Conservation (phyloP, 768 basidiomycete species). For the Panellus pusillus region DNA sequence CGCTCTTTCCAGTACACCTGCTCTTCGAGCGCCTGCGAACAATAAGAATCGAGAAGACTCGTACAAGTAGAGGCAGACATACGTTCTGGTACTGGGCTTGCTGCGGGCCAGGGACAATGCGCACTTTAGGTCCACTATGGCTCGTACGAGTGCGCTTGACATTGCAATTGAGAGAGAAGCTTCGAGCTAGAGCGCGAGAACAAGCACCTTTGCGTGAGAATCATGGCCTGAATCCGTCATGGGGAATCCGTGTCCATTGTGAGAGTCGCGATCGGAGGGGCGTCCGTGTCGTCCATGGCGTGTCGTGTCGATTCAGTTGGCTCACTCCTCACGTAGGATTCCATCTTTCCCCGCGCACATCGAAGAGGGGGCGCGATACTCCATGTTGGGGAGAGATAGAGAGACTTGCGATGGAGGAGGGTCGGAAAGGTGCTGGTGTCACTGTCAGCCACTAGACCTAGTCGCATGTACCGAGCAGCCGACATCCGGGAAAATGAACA, state of each 20-base stretch:
- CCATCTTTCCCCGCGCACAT: background rate
- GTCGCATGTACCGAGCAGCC: conserved; percentile 2
- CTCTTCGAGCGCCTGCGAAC: conserved; percentile 1
- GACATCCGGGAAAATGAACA: background rate
- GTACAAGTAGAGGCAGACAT: conserved; percentile 1
- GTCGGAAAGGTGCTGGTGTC: background rate
- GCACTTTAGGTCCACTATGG: too few species aligned
- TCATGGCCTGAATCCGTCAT: too few species aligned
- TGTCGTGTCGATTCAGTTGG: too few species aligned
- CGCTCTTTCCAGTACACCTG: conserved; percentile 5
- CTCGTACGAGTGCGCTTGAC: too few species aligned
- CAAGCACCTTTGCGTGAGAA: too few species aligned
- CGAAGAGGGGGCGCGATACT: conserved; percentile 13
- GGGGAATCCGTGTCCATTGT: too few species aligned
- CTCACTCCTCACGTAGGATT: conserved; percentile 12
- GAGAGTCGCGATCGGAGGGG: background rate
- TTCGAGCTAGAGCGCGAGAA: too few species aligned
- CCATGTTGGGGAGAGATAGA: background rate
- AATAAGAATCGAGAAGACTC: background rate
- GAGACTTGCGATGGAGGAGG: background rate
- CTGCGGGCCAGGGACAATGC: conserved; percentile 10
- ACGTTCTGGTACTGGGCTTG: background rate
- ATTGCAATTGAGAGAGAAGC: too few species aligned
- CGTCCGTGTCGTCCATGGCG: too few species aligned
- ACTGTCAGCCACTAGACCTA: background rate